A percentile compares a stretch with the other conserved stretches of the same genome.
Evolutionary conservation across 2,329 filamentous ascomycete species (phyloP).

Genomic region (Polychaeton citri): DNA sequence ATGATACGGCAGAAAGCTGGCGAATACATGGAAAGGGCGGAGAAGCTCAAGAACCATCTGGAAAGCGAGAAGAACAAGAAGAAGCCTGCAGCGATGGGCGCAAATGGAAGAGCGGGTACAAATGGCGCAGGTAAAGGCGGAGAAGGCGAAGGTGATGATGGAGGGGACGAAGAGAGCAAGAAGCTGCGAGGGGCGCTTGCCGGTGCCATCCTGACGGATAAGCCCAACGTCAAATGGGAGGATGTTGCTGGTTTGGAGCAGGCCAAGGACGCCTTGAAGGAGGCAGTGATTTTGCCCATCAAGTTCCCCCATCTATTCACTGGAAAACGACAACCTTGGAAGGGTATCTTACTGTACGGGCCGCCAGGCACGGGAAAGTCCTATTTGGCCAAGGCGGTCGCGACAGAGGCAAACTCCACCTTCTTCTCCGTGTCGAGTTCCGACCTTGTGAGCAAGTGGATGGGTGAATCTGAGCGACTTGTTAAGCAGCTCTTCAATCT

Average conservation of each 20-base stretch:
- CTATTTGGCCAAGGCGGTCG: conserved; percentile 93
- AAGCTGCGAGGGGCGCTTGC: conserved; percentile 84
- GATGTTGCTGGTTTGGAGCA: conserved; percentile 89
- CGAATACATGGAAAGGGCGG: conserved; percentile 97
- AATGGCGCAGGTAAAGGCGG: conserved; percentile 50
- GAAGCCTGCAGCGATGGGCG: conserved; percentile 58
- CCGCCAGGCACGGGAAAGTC: conserved; percentile 96
- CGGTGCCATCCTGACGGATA: conserved; percentile 85
- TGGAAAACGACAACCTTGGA: conserved; percentile 95
- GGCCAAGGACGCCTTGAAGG: conserved; percentile 93
- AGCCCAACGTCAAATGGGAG: conserved; percentile 95
- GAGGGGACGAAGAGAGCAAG: conserved; percentile 78
- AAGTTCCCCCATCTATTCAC: conserved; percentile 96
- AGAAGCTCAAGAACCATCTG: conserved; percentile 91
- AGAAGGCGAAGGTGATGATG: conserved; percentile 48
- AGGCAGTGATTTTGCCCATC: conserved; percentile 93
- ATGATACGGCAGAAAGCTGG: conserved; percentile 91
- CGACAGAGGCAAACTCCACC: conserved; percentile 95
- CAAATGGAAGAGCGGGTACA: conserved; percentile 50
- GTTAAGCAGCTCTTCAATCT: conserved; percentile 96
- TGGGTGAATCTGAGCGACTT: conserved; percentile 95
- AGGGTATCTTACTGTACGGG: conserved; percentile 90
- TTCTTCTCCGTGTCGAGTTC: conserved; percentile 98
- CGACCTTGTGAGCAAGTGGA: conserved; percentile 97
- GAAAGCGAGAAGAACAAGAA: conserved; percentile 55